Evolutionary conservation across 225 moss, liverwort and hornwort genomes (phyloP), one percentile per base, ranked within the genome.

Genomic region (Polytrichum commune): DNA sequence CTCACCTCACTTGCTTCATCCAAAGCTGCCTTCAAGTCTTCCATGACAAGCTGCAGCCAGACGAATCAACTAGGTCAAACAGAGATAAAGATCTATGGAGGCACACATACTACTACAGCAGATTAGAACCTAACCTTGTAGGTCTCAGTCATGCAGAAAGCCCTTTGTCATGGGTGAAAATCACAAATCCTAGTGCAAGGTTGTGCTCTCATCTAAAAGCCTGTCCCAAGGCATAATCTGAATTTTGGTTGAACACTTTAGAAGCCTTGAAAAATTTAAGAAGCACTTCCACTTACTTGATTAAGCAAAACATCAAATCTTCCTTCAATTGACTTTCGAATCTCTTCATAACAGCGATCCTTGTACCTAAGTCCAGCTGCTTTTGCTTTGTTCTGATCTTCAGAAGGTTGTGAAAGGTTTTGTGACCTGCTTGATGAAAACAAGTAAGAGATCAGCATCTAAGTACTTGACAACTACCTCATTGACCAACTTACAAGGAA

Each of bases 321-420:
- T 61, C 81, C 79, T 85, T 93, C 98, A 38, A 98, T 93, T 56
- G 95, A 73, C 72, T 95, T 98, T 69, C 95, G 85, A 73, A 98
- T 95, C 81, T 91, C 95, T 75, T 98, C 95, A 82, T 98, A 95
- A 80, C 98, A 98, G 65, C 93, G 93, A 80, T 98, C 95, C 76
- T 98, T 98, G 71, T 95, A 98, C 33, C 91, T 85, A 77, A 93
- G 74, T 65, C 98, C 98, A 83, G 88, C 88, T 64, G 86, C 64
- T 78, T 78, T 88, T 53, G 88, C 80, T 67, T 75, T 84, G 56
- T 67, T 74, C 75, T 90, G 90, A 60, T 91, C 95, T 75, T 90
- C 96, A 70, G 85, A 80, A 66, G 85, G 91, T 63, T 82, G 88
- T 68, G 91, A 82, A 26, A 91, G 78, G 71, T 81, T 82, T 26